phyloP scores from a whole-genome alignment of 768 basidiomycete species.

The Mycena epipterygia region DNA sequence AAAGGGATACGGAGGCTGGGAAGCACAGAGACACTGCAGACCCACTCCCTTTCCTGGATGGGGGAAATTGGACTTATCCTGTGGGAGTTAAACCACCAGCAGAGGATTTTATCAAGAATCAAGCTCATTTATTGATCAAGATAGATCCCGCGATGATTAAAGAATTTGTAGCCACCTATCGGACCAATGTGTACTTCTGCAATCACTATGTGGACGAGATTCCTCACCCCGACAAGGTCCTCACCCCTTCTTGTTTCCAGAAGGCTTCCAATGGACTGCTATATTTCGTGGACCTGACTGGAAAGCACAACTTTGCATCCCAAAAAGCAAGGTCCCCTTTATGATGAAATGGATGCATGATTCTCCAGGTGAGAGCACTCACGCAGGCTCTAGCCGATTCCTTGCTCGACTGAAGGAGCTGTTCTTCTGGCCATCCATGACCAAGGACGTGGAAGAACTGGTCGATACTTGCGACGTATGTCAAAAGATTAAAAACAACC shows the following conservation, averaged over 20 bases:
- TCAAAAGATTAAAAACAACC: slow-evolving; percentile 12
- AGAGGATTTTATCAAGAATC: background rate
- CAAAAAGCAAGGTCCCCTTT: slow-evolving; percentile 30
- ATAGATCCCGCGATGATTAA: background rate
- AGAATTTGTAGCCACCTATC: no score
- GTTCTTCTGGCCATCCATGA: slow-evolving; percentile 2
- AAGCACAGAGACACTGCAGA: background rate
- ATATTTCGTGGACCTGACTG: slow-evolving; percentile 26
- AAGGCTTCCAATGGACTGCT: slow-evolving; percentile 3
- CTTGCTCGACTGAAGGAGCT: background rate
- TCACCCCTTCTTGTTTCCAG: slow-evolving; percentile 10
- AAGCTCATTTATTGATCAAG: background rate
- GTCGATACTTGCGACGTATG: background rate
- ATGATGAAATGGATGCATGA: background rate
- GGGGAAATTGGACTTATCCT: background rate
- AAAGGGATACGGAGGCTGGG: background rate
- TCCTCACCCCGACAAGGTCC: background rate
- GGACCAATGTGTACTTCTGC: no score
- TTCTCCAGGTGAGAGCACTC: background rate
- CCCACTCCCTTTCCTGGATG: background rate
- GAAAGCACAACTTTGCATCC: slow-evolving; percentile 6
- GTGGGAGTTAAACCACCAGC: background rate
- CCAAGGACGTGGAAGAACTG: background rate
- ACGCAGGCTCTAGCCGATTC: background rate
- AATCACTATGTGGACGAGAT: background rate